These are phyloP conservation scores for Neurospora sp. DNA, from an alignment of 495 filamentous ascomycete species.

Conservation along the genomic window DNA sequence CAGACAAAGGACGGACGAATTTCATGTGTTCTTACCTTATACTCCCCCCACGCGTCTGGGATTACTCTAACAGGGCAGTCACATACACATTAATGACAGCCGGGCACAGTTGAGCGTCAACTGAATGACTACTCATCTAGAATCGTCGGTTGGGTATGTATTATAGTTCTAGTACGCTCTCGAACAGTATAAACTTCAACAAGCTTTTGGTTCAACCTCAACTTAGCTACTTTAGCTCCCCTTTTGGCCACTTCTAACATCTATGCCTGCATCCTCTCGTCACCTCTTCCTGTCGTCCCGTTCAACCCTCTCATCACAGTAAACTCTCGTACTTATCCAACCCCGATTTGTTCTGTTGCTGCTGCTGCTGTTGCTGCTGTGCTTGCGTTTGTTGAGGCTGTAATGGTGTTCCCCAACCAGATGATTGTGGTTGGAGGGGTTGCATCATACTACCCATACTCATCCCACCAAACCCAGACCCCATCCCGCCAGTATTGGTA, in stretches of 20 bases:
- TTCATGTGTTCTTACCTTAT: no score
- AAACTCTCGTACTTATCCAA: constrained; percentile 77
- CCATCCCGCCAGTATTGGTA: no score
- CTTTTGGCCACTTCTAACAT: background rate
- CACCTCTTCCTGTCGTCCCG: background rate
- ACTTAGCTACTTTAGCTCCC: background rate
- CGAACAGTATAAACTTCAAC: background rate
- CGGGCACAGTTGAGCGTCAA: no score
- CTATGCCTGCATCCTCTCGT: no score
- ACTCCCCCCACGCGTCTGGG: no score
- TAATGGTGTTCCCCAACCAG: constrained; percentile 12
- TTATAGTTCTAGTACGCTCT: background rate
- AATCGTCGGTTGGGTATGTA: background rate
- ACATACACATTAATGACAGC: background rate
- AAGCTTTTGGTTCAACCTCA: background rate
- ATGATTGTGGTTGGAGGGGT: constrained; percentile 3
- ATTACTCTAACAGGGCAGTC: background rate
- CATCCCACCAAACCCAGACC: background rate
- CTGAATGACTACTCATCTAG: no score
- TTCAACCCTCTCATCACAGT: constrained; percentile 30
- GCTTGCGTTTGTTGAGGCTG: constrained; percentile 20
- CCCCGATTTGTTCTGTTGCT: constrained; percentile 43
- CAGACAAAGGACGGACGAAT: no score
- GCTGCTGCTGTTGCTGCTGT: constrained; percentile 23
- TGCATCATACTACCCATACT: constrained; percentile 2